Evolutionary conservation across 805 yeast species (phyloP).

Genomic region (Candida vartiovaarae): DNA sequence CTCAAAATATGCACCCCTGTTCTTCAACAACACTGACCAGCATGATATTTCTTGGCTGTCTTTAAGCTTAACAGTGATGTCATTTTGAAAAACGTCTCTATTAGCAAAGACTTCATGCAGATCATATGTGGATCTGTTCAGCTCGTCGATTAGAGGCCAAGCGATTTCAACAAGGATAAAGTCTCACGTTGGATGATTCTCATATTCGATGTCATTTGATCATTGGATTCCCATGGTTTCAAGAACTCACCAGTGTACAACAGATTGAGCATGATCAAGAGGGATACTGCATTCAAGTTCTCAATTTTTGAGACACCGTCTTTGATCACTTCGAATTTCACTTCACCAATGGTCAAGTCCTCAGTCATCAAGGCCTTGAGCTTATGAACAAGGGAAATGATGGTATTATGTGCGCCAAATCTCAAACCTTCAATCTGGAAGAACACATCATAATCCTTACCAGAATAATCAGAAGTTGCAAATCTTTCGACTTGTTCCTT

Average conservation of each 20-base stretch:
- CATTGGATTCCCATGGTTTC: constrained; percentile 37
- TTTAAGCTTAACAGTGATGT: constrained; percentile 38
- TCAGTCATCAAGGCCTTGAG: constrained; percentile 28
- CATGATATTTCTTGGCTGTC: constrained; percentile 38
- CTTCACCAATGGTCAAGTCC: constrained; percentile 12
- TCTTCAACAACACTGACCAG: constrained; percentile 45
- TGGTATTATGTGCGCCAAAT: constrained; percentile 25
- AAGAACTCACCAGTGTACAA: constrained; percentile 42
- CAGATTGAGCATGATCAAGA: constrained; percentile 38
- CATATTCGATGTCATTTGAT: neutral
- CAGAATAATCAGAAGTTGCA: neutral
- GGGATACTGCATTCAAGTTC: constrained; percentile 14
- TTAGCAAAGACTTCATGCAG: constrained; percentile 4
- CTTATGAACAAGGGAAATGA: constrained; percentile 6
- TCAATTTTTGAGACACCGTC: constrained; percentile 20
- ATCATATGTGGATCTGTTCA: constrained; percentile 6
- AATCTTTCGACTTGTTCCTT: neutral
- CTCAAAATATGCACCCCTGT: constrained; percentile 59
- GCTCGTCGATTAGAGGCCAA: constrained; percentile 14
- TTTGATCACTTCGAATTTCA: constrained; percentile 6
- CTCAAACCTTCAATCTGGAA: constrained; percentile 24
- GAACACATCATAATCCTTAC: constrained; percentile 30
- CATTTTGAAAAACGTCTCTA: constrained; percentile 20
- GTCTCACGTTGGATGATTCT: constrained; percentile 7
- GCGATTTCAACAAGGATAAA: constrained; percentile 3